Base-by-base conservation (phyloP, 2,329 filamentous ascomycete species). In the Talaromyces albobiverticillius region DNA sequence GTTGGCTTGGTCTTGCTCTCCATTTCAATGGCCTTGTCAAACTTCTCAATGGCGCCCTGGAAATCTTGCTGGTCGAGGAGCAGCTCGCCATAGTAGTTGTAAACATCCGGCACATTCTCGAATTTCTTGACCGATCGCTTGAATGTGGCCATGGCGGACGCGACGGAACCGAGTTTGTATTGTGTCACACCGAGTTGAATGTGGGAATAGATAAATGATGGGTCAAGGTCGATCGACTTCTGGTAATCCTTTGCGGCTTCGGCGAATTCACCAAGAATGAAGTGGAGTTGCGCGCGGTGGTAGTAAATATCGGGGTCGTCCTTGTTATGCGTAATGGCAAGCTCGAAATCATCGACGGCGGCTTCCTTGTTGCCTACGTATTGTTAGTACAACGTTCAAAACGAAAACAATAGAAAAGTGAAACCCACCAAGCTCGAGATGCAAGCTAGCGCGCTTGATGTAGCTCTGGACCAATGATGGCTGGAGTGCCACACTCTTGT, bases 31-130 rank as follows among this genome's bases (percentile, higher is more conserved):
- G 94, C 94, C 23, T 87, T 94, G 72, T 99, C 94, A 67, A 99
- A 99, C 77, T 96, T 96, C 77, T 96, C 89, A 60, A 99, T 91
- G 23, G 94, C 94, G 71, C 99, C 93, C 56, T 89, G 81, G 76
- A 87, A 97, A 75, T 96, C 96, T 74, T 90, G 87, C 79, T 97
- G 94, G 79, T 99, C 94, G 51, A 99, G 85, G 55, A 99, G 82
- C 54, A 99, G 82, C 78, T 99, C 94, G 66, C 94, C 94, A 67
- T 96, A 97, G 83, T 99, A 99, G 82, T 99, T 99, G 82, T 97
- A 99, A 38, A 97, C 94, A 69, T 99, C 94, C 5, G 93, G 92
- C 10, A 95, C 90, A 70, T 93, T 89, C 67, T 91, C 89, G 69
- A 99, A 99, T 77, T 96, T 96, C 86, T 97, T 99, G 73, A 96